These are phyloP conservation scores for Triadica sebifera DNA, from an alignment of 345 rosid species.

Conservation along the genomic window DNA sequence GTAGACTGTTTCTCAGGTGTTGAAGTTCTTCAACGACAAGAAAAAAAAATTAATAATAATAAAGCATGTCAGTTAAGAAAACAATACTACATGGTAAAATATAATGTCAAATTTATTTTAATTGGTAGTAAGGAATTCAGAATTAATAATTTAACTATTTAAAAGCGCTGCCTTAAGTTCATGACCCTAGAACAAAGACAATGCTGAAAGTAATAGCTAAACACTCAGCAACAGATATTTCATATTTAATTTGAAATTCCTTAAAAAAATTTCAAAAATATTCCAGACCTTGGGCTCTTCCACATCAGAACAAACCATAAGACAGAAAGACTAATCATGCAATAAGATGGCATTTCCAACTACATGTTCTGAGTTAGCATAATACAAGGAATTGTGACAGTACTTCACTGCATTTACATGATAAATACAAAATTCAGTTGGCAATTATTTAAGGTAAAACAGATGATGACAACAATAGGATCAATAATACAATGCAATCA, in stretches of 20 bases:
- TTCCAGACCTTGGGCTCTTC: too few species aligned
- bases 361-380: background rate
- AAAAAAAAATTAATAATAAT: background rate
- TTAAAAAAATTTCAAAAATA: background rate
- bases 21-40: conserved; percentile 64
- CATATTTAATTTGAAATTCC: background rate
- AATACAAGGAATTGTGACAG: background rate
- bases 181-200: background rate
- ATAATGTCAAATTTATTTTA: background rate
- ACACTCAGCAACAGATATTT: background rate
- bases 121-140: too few species aligned
- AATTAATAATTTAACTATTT: too few species aligned
- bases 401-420: too few species aligned
- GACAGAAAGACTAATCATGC: background rate
- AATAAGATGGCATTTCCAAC: background rate
- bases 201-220: background rate
- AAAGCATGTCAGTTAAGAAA: background rate
- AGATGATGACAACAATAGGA: background rate
- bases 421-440: background rate
- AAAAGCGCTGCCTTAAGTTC: background rate
- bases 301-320: background rate
- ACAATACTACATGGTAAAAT: background rate
- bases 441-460: background rate
- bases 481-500: background rate
- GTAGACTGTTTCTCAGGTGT: conserved; percentile 89